phyloP scores from a whole-genome alignment of 148 eudicot species.

The Oxyria digyna region DNA sequence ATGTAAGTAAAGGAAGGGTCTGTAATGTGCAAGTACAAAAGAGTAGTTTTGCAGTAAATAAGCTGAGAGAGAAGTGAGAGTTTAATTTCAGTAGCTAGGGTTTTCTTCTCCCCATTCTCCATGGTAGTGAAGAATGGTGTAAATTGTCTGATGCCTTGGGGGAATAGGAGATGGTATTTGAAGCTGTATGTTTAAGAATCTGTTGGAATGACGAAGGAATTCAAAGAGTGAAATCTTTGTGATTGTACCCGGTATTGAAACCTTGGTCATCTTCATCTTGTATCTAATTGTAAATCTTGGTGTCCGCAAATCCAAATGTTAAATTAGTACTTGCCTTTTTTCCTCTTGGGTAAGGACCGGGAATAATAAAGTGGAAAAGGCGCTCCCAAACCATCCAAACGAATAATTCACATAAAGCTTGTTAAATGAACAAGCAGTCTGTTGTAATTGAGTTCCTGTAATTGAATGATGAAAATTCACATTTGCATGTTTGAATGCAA shows the following conservation, averaged over 20 bases:
- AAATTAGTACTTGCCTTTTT: background rate
- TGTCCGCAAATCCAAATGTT: background rate
- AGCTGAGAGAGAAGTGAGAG: background rate
- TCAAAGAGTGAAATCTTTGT: background rate
- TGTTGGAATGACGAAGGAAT: background rate
- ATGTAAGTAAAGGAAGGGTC: constrained; percentile 5
- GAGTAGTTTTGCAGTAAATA: constrained; percentile 7
- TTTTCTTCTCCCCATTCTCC: background rate
- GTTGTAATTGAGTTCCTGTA: no score
- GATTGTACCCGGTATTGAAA: background rate
- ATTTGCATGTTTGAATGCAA: no score
- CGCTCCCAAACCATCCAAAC: no score
- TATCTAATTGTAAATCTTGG: background rate
- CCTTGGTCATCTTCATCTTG: background rate
- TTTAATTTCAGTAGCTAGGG: background rate
- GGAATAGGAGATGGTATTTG: background rate
- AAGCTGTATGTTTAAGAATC: background rate
- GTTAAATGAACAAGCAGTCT: no score
- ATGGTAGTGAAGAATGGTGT: background rate
- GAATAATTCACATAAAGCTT: no score
- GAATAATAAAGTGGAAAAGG: no score
- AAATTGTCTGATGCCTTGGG: constrained; percentile 5
- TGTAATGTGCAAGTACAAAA: constrained; percentile 1
- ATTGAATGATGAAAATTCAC: no score
- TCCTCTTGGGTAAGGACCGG: no score